Base-by-base conservation (phyloP, 345 rosid species). In the Eucalyptus rudis region DNA sequence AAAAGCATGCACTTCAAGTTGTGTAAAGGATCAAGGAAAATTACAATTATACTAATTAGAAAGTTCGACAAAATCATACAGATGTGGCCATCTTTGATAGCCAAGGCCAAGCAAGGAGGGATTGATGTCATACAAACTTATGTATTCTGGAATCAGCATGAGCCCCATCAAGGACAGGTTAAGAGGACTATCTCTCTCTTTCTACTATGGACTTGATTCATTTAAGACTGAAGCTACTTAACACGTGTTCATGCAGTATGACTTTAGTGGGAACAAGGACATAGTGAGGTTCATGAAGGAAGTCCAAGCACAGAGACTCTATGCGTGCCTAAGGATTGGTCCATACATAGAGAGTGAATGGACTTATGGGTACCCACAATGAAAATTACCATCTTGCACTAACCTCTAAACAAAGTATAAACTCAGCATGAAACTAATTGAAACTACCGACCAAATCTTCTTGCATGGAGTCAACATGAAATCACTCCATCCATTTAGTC, bases 271-370 rank as follows among this genome's bases (percentile, higher is more conserved):
- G 87, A 90, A 95, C n/a, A 88, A 90, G 11, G 96, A 97, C 89
- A 90, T 97, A 20, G 93, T 95, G 89, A 92, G 91, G 87, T 96
- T 97, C 91, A 91, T 97, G 47, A 97, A 93, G 91, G 92, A 94
- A 84, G 92, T 97, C 76, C 93, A 95, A 88, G 90, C 93, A 40
- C 96, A 93, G 45, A 96, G 98, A 29, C 92, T 97, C 86, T 93
- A 94, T 88, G 98, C 92, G 33, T 93, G 93, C 93, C 94, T 97
- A 13, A 94, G 99, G 80, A 97, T 97, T 86, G 99, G 99, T 86
- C 99, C 99, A 19, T 97, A 92, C 89, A 94, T 96, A 58, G 92
- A 95, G 88, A 93, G 94, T 56, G 98, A 97, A 93, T 97, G 98
- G 99, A 90, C 89, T n/a, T 97, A 96, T 31, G 98, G 98, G 98